Evolutionary conservation across 2,329 filamentous ascomycete species (phyloP), one percentile per base, ranked within the genome.

Genomic region (Teratosphaeria epicoccoides): DNA sequence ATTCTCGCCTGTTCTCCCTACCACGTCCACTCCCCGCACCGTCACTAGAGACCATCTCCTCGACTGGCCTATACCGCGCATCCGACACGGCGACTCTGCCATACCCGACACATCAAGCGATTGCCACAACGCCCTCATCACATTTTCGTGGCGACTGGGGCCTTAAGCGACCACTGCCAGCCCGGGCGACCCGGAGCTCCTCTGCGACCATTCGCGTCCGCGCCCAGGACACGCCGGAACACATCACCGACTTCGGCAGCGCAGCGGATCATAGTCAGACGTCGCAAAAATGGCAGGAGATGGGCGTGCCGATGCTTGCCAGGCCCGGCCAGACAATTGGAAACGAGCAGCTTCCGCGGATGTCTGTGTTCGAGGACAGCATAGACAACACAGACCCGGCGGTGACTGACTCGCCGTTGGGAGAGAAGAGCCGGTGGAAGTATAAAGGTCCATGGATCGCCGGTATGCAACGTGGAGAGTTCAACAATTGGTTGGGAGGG

Each of bases 1-100:
- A 83, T 54, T 97, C 91, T 53, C 87, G 91, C 60, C 79, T 97
- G 61, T 97, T 97, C 73, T 85, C 90, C 23, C 76, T 97, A 51
- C 90, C 91, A 12, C 78, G 81, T 53, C 81, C 88, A 22, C 77
- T 96, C 49, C 81, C 85, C 17, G 72, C 77, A 43, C 82, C 87
- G 10, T 68, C 71, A 11, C 59, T 71, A 24, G 64, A 68, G 53
- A 58, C 60, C 14, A 55, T 70, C 66, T 59, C 74, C 75, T 57
- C 75, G 73, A 57, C 75, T 71, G 54, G 74, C 71, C 44, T 71
- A 63, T 60, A 70, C 69, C 75, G 72, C 55, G 70, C 73, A 55
- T 89, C 86, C 14, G 75, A 82, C 50, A 83, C 81, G 22, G 82
- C 85, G 43, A 97, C 91, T 12, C 76, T 80, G 54, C 79, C 81